Conservation (phyloP, 768 basidiomycete species). For the Rhodosporidiobolus sp. region DNA sequence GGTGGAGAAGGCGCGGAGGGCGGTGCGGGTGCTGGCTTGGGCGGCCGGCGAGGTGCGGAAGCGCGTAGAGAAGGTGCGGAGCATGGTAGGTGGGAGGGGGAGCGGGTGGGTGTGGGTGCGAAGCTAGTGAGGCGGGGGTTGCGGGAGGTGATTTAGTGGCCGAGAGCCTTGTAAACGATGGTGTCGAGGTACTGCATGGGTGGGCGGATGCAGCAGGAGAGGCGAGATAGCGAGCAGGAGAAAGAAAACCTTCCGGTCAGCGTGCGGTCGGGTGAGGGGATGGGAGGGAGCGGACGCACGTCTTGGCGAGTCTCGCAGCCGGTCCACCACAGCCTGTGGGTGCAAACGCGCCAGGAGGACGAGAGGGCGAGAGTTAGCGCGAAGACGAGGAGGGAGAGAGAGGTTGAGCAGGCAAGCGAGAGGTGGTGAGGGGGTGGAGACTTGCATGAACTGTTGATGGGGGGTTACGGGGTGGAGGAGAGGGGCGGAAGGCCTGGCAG, state of each 20-base stretch:
- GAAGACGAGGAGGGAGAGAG: neutral
- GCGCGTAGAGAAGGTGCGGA: slow-evolving; percentile 37
- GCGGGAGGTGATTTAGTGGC: neutral
- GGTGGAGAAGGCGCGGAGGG: slow-evolving; percentile 28
- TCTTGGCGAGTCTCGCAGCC: slow-evolving; percentile 23
- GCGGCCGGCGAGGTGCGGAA: slow-evolving; percentile 15
- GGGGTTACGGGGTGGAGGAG: too few species aligned
- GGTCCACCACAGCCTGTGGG: slow-evolving; percentile 20
- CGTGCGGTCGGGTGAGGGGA: neutral
- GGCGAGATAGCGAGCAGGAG: neutral
- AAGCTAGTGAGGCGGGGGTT: neutral
- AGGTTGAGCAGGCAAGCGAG: too few species aligned
- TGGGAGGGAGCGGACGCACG: neutral
- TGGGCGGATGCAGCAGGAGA: neutral
- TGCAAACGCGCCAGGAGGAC: neutral
- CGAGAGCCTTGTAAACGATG: slow-evolving; percentile 33
- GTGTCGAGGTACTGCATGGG: slow-evolving; percentile 24
- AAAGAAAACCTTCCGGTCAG: neutral
- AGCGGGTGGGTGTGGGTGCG: neutral
- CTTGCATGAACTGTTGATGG: too few species aligned
- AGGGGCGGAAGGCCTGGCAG: too few species aligned
- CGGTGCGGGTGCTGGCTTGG: neutral
- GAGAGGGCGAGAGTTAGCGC: neutral
- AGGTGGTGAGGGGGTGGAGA: too few species aligned
- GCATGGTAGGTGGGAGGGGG: slow-evolving; percentile 16